Conservation (phyloP, 306 rosid genomes). For the Inga laurina region DNA sequence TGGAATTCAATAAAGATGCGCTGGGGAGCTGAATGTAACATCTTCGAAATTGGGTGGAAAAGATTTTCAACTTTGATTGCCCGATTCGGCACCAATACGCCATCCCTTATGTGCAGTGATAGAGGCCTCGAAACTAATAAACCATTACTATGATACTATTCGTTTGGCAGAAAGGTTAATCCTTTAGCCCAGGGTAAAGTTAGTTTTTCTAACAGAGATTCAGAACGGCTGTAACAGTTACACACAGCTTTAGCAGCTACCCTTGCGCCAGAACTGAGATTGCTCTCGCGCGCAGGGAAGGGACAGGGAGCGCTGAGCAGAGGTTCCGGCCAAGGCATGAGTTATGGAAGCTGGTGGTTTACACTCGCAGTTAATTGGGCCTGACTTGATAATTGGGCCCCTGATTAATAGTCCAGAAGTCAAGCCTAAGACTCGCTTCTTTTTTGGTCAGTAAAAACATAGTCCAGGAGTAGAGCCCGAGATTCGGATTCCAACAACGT, state of each 20-base stretch:
- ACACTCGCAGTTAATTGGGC: background rate
- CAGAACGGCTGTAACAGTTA: background rate
- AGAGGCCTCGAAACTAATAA: background rate
- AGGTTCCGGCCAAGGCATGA: too few species aligned
- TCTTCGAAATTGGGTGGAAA: constrained; percentile 41
- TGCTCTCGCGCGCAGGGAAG: background rate
- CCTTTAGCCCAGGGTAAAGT: background rate
- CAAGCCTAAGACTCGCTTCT: background rate
- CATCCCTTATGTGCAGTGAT: constrained; percentile 31
- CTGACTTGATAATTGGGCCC: background rate
- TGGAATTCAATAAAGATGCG: constrained; percentile 34
- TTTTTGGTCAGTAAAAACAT: too few species aligned
- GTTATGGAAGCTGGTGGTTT: background rate
- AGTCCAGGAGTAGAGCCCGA: too few species aligned
- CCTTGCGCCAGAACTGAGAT: background rate
- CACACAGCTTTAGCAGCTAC: background rate
- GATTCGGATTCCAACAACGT: too few species aligned
- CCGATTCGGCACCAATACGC: constrained; percentile 43
- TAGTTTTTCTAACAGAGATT: background rate
- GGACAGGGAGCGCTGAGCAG: background rate
- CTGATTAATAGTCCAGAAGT: background rate
- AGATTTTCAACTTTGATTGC: constrained; percentile 45
- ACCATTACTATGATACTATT: background rate
- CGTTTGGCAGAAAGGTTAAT: background rate
- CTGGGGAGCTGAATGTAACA: constrained; percentile 32